Evolutionary conservation across 1,284 basidiomycete genomes (phyloP).

Genomic region (Cronartium ribicola): DNA sequence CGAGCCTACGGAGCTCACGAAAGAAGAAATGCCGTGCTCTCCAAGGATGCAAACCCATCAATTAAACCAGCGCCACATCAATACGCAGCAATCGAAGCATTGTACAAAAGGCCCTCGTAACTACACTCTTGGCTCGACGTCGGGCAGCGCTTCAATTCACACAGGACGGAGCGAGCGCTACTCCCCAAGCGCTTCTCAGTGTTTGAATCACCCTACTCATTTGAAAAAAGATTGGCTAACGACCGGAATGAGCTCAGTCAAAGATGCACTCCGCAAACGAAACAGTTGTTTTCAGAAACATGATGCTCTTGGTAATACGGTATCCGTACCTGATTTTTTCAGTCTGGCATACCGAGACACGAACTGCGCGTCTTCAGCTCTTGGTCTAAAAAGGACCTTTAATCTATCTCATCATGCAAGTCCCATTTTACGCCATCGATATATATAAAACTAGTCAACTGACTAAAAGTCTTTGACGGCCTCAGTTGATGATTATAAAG

Average conservation of each 20-base stretch:
- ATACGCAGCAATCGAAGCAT: not conserved
- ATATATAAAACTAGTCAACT: not conserved
- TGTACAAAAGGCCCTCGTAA: not conserved
- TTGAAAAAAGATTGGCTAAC: not conserved
- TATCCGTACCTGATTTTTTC: not conserved
- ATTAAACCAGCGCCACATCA: not conserved
- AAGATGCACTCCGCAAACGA: not conserved
- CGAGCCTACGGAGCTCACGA: not conserved
- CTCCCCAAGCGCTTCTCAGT: not conserved
- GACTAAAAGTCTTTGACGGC: not conserved
- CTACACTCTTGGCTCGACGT: not conserved
- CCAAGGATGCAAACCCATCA: slow-evolving; percentile 1
- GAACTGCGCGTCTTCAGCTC: not conserved
- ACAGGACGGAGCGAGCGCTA: not conserved
- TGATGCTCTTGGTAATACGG: not conserved
- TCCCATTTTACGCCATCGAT: not conserved
- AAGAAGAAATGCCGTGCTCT: not conserved
- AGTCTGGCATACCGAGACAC: not conserved
- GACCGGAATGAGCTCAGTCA: not conserved
- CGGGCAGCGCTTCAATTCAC: not conserved
- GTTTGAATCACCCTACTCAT: not conserved
- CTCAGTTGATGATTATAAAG: slow-evolving; percentile 2
- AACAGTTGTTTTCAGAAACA: not conserved
- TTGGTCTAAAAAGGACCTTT: not conserved
- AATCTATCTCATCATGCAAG: not conserved